Evolutionary conservation across 441 rosid genomes (phyloP), one percentile per base, ranked within the genome.

Genomic region (Aquilaria agallochum): DNA sequence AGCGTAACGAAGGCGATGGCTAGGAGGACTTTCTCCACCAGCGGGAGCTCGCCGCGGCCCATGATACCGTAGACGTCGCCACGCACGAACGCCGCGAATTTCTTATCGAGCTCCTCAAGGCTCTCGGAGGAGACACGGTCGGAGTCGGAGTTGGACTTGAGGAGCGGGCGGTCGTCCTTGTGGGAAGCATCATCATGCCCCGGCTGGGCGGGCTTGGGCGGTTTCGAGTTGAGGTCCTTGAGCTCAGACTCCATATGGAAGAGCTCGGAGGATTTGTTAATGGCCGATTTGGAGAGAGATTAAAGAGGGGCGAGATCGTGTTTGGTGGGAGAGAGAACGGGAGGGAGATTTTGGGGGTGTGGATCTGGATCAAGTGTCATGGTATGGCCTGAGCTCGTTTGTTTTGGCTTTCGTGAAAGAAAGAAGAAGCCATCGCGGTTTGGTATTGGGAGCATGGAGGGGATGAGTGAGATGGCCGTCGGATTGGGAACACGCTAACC

Each of bases 61-160:
- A 92, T 90, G 58, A 84, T 70, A 11, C 99, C 98, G 72, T 90
- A 92, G 50, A 74, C 81, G 62, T 95, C 98, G 32, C 60, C 74
- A 31, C 99, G 92, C 4, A 87, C 99, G 70, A 65, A 92, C n/a
- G 99, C 92, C 4, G 95, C 87, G 80, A 69, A 92, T 80, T 83
- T 92, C 82, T 90, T 90, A 76, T 92, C 97, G 20, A 92, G 74
- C 82, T 88, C 97, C 65, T 73, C 72, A 27, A 88, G 76, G 74
- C 47, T 73, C 64, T 76, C 83, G 14, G 76, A 48, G 72, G 70
- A 72, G 45, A 40, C 9, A 5, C 45, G 9, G 45, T 7, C 59
- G 10, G 61, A 52, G 31, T 59, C 62, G 55, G 88, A 62, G 62
- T 84, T 90, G 44, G 85, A 70, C 69, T 79, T 86, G 60, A 95